Evolutionary conservation across 2,329 filamentous ascomycete species (phyloP).

Genomic region (Penicillium sp.): DNA sequence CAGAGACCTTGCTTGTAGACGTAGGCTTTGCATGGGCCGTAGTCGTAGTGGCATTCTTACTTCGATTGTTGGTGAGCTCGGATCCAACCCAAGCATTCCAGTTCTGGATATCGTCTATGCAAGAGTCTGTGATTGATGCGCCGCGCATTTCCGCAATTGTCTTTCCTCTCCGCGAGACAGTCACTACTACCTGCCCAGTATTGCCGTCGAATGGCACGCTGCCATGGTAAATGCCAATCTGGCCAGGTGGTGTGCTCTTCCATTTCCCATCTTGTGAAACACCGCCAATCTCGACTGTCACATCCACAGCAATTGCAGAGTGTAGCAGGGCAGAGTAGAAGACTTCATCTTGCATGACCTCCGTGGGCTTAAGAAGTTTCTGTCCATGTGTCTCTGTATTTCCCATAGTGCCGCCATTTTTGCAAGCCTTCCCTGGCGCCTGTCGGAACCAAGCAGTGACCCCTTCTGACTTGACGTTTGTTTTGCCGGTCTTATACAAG

Average conservation of each 20-base stretch:
- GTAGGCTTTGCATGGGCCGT: background rate
- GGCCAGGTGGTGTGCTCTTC: conserved; percentile 1
- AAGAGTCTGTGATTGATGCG: conserved; percentile 1
- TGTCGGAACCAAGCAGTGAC: conserved; percentile 7
- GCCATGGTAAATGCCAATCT: conserved; percentile 4
- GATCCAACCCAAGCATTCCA: conserved; percentile 12
- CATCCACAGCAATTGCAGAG: background rate
- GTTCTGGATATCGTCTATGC: conserved; percentile 3
- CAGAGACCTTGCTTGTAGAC: background rate
- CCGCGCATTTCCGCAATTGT: conserved; percentile 4
- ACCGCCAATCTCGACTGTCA: conserved; percentile 1
- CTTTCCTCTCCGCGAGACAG: conserved; percentile 2
- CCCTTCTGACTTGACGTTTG: conserved; percentile 1
- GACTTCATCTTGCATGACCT: conserved; percentile 3
- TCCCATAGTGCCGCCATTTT: conserved; percentile 2
- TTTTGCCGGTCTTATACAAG: background rate
- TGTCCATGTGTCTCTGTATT: conserved; percentile 6
- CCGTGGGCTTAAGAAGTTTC: background rate
- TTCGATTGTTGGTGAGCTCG: background rate
- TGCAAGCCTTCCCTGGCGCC: conserved; percentile 3
- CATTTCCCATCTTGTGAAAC: background rate
- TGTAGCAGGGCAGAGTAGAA: conserved; percentile 5
- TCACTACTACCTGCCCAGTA: conserved; percentile 5
- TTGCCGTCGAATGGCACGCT: conserved; percentile 6
- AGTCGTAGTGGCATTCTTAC: background rate